Percentiles rank a stretch among this genome's conserved stretches.
Evolutionary conservation across 495 filamentous ascomycete species (phyloP).

Genomic region (Collariella sp.): DNA sequence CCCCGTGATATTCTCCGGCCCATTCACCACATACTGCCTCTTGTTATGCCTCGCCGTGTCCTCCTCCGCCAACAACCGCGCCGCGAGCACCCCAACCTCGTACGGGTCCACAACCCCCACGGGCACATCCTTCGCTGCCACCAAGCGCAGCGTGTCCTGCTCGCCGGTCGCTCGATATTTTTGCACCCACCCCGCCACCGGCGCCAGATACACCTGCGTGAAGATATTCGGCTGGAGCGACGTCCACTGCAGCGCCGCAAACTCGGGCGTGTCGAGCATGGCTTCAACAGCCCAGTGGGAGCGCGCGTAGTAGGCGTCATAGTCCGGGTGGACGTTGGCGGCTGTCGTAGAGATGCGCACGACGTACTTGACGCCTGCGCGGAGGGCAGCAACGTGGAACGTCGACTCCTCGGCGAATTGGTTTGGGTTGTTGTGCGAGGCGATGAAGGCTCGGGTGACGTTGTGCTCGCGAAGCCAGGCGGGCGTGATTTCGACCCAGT

Average conservation of each 20-base stretch:
- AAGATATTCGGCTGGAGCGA: conserved; percentile 41
- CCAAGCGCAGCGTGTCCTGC: conserved; percentile 20
- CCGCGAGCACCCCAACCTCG: conserved; percentile 36
- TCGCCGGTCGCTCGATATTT: conserved; percentile 33
- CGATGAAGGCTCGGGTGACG: conserved; percentile 37
- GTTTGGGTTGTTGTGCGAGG: conserved; percentile 31
- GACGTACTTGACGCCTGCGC: conserved; percentile 39
- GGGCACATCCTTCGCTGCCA: conserved; percentile 29
- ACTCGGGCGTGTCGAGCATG: conserved; percentile 33
- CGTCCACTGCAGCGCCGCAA: conserved; percentile 37
- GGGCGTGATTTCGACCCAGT: conserved; percentile 36
- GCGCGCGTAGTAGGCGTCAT: conserved; percentile 34
- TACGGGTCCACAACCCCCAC: conserved; percentile 32
- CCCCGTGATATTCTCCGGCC: conserved; percentile 37
- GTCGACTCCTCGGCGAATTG: conserved; percentile 39
- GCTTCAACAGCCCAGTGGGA: conserved; percentile 41
- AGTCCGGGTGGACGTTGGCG: conserved; percentile 36
- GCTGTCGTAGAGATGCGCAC: conserved; percentile 42
- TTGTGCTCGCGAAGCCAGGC: conserved; percentile 38
- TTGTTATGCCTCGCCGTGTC: conserved; percentile 31
- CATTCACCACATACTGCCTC: conserved; percentile 37
- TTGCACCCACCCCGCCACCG: conserved; percentile 26
- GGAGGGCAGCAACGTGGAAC: conserved; percentile 32
- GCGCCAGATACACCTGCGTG: conserved; percentile 14
- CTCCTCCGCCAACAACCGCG: conserved; percentile 30